Conservation (phyloP, 495 filamentous ascomycete genomes). For the Stereocaulon alpinum region DNA sequence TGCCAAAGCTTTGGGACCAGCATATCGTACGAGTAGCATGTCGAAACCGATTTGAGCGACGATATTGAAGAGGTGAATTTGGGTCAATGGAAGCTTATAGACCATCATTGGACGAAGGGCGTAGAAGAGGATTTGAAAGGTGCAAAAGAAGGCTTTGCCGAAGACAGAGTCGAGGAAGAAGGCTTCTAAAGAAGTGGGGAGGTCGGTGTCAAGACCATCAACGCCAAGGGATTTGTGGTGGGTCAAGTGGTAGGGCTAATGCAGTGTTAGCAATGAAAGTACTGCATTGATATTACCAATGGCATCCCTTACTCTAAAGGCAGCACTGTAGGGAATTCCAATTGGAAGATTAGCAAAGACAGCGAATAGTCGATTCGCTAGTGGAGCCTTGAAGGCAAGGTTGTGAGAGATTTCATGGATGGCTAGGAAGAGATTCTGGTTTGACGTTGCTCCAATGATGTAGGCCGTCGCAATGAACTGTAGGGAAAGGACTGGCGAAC, state of each 20-base stretch:
- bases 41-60: constrained; percentile 70
- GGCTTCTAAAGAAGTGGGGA: constrained; percentile 87
- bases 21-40: constrained; percentile 47
- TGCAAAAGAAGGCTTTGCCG: constrained; percentile 98
- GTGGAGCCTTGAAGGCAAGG: constrained; percentile 78
- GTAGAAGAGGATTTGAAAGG: constrained; percentile 99
- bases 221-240: constrained; percentile 99
- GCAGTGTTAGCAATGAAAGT: constrained; percentile 9
- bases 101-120: constrained; percentile 95
- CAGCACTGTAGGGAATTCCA: constrained; percentile 89
- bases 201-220: constrained; percentile 89
- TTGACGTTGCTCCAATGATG: constrained; percentile 86
- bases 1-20: constrained; percentile 49
- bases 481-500: constrained; percentile 73
- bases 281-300: not conserved
- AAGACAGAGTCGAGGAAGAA: constrained; percentile 90
- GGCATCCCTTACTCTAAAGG: constrained; percentile 59
- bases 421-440: constrained; percentile 97
- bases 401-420: constrained; percentile 99
- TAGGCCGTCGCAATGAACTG: constrained; percentile 80
- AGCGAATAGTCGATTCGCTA: constrained; percentile 75
- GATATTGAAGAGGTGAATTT: constrained; percentile 75
- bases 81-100: constrained; percentile 79
- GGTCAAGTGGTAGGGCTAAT: constrained; percentile 88
- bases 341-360: constrained; percentile 94